Base-by-base conservation (phyloP, 2,329 filamentous ascomycete species). In the Escovopsis sp. region DNA sequence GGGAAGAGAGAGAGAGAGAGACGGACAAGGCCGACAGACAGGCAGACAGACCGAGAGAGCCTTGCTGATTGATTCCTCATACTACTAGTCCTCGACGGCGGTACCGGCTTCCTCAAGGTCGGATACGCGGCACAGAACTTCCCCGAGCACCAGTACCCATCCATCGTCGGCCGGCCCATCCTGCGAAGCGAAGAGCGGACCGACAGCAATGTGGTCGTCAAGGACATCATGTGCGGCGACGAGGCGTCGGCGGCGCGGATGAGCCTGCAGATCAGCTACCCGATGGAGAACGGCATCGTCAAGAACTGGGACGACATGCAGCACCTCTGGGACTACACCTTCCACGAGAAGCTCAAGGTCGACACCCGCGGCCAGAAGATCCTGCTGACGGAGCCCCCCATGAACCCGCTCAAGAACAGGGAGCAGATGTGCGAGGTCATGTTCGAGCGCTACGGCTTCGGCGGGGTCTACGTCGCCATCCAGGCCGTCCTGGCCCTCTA, bases 231-330 rank as follows among this genome's bases (percentile, higher is more conserved):
- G 91, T 96, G 89, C 67, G 91, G 91, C 61, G 91, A 98, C 67
- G 89, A 98, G 68, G 91, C 91, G 39, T 88, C 91, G 13, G 87
- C 87, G 41, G 89, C 91, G 51, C 80, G 91, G 57, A 94, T 84
- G 48, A 94, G 95, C 87, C 79, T 98, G 47, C 91, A 98, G 65
- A 93, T 98, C 59, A 94, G 83, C 64, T 98, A 98, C 62, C 91
- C 91, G 53, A 98, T 98, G 91, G 91, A 98, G 65, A 98, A 98
- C 62, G 91, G 91, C 56, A 96, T 98, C 56, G 87, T 98, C 52
- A 96, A 95, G 76, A 88, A 87, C 59, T 98, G 91, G 91, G 91
- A 98, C 54, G 91, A 98, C 64, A 98, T 98, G 91, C 85, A 94
- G 70, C 89, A 96, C 60, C 79, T 98, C 43, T 98, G 91, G 91